A percentile compares a stretch with the other conserved stretches of the same genome.
Conservation (phyloP, 305 asterid genomes). For the Withania somnifera region DNA sequence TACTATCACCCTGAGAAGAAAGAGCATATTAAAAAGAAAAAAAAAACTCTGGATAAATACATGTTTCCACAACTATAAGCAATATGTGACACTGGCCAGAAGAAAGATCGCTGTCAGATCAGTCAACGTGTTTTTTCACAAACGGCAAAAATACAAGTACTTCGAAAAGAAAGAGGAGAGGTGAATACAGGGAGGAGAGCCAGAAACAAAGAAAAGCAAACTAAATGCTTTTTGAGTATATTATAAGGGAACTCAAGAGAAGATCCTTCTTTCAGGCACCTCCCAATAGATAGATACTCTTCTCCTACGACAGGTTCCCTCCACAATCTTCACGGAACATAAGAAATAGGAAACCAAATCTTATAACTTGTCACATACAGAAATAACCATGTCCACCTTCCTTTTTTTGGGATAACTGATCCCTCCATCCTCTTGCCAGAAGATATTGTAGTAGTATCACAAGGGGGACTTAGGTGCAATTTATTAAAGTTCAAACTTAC, state of each 20-base stretch:
- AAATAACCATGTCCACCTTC: background rate
- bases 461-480: background rate
- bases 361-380: background rate
- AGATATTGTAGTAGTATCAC: background rate
- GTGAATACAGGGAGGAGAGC: background rate
- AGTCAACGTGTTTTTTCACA: background rate
- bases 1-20: slow-evolving; percentile 69
- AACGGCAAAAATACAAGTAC: background rate
- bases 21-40: background rate
- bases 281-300: background rate
- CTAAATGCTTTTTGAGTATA: background rate
- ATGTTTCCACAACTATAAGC: background rate
- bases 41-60: background rate
- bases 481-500: slow-evolving; percentile 35
- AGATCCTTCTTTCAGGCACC: background rate
- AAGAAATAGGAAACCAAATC: background rate
- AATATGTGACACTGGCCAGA: background rate
- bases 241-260: background rate
- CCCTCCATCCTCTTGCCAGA: background rate
- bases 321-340: background rate
- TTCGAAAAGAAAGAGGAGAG: background rate
- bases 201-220: background rate
- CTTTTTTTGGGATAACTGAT: background rate
- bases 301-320: background rate
- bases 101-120: background rate